Evolutionary conservation across 1,284 basidiomycete genomes (phyloP).

Genomic region (Trametes polyzona): DNA sequence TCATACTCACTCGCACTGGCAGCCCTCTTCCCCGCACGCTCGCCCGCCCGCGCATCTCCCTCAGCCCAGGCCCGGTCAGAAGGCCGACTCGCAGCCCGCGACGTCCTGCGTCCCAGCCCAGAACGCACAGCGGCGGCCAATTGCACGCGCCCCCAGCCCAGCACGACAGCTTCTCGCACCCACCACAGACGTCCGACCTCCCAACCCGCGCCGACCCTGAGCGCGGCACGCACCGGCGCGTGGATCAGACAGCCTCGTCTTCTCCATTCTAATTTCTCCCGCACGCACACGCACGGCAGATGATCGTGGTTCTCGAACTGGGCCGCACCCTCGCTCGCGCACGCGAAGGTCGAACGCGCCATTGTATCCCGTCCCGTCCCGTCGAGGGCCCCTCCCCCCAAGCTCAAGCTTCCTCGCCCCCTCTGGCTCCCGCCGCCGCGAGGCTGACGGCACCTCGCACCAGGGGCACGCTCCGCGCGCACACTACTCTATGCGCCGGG

Average conservation of each 20-base stretch:
- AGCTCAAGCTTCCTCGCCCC: too few relatives aligned
- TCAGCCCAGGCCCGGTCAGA: slow-evolving; percentile 6
- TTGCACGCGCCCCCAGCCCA: neutral
- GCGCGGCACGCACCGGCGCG: slow-evolving; percentile 9
- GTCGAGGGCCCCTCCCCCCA: too few relatives aligned
- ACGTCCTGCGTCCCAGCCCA: neutral
- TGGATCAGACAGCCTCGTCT: slow-evolving; percentile 4
- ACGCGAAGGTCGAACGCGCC: too few relatives aligned
- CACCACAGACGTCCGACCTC: neutral
- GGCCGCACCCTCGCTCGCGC: neutral
- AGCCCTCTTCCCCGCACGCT: neutral
- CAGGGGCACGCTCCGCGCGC: too few relatives aligned
- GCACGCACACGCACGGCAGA: slow-evolving; percentile 9
- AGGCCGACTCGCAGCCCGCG: neutral
- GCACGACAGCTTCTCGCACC: neutral
- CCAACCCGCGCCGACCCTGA: slow-evolving; percentile 5
- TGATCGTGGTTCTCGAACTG: neutral
- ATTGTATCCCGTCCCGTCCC: too few relatives aligned
- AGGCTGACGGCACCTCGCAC: too few relatives aligned
- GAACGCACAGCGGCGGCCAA: neutral
- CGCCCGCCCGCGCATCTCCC: neutral
- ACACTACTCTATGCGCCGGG: too few relatives aligned
- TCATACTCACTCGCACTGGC: neutral
- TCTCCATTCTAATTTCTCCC: slow-evolving; percentile 5
- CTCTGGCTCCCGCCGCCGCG: too few relatives aligned